Conservation (phyloP, 1,284 basidiomycete species). For the Marasmius oreades region DNA sequence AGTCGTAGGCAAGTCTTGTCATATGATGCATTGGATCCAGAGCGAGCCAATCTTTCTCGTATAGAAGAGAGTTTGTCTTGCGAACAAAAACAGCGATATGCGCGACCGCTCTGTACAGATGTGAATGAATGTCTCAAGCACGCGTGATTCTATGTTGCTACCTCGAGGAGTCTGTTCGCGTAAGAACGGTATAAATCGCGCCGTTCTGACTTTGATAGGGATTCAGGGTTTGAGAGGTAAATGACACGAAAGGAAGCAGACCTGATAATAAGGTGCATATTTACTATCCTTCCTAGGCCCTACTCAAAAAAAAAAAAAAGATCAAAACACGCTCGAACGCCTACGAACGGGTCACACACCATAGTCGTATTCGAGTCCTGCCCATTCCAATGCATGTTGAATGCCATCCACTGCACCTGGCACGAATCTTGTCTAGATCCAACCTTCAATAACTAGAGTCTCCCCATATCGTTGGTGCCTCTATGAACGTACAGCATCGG, state of each 20-base stretch:
- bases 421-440: conserved; percentile 70
- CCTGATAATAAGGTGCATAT: conserved; percentile 82
- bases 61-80: conserved; percentile 64
- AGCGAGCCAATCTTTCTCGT: conserved; percentile 62
- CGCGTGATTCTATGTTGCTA: conserved; percentile 26
- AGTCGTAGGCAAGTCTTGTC: conserved; percentile 85
- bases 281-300: conserved; percentile 76
- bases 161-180: conserved; percentile 72
- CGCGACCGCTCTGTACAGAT: conserved; percentile 65
- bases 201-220: conserved; percentile 71
- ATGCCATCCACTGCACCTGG: conserved; percentile 84
- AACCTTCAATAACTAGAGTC: neutral
- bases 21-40: conserved; percentile 76
- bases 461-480: neutral
- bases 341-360: conserved; percentile 44
- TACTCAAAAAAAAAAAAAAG: conserved; percentile 28
- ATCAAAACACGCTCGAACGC: neutral
- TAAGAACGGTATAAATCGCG: conserved; percentile 81
- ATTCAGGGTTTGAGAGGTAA: conserved; percentile 5
- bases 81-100: conserved; percentile 95
- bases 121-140: conserved; percentile 1
- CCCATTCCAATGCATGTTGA: conserved; percentile 79
- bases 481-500: conserved; percentile 49
- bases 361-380: conserved; percentile 90
- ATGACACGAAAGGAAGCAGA: conserved; percentile 25